Evolutionary conservation across 768 basidiomycete species (phyloP).

Genomic region (Pholiota conissans): DNA sequence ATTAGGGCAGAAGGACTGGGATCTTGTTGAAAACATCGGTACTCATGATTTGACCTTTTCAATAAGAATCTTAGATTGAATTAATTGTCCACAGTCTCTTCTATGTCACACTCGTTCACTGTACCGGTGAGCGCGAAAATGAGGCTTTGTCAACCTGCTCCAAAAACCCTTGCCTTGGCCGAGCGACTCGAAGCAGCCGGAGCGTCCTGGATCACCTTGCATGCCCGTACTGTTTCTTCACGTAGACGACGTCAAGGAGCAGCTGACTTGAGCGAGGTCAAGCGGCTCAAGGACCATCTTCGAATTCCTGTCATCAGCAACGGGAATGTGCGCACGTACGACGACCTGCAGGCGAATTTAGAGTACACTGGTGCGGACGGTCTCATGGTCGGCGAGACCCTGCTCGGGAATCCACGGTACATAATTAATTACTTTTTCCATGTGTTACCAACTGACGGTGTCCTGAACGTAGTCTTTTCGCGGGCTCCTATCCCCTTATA

Average conservation of each 20-base stretch:
- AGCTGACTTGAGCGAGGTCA: constrained; percentile 65
- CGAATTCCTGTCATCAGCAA: constrained; percentile 70
- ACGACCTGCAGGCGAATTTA: constrained; percentile 56
- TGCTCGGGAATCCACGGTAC: constrained; percentile 75
- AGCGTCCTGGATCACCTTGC: constrained; percentile 69
- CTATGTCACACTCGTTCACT: constrained; percentile 60
- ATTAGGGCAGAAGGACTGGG: constrained; percentile 74
- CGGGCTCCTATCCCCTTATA: constrained; percentile 38
- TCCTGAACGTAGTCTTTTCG: constrained; percentile 52
- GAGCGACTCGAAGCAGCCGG: constrained; percentile 62
- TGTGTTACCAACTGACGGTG: background rate
- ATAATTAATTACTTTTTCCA: constrained; percentile 12
- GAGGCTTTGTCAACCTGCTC: constrained; percentile 52
- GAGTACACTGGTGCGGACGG: constrained; percentile 65
- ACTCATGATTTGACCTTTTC: background rate
- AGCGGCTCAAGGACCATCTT: constrained; percentile 49
- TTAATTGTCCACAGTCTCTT: constrained; percentile 48
- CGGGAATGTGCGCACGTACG: constrained; percentile 68
- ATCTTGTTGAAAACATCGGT: constrained; percentile 66
- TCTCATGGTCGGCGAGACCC: constrained; percentile 79
- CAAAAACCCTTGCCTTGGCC: constrained; percentile 56
- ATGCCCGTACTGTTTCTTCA: constrained; percentile 72
- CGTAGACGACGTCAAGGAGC: constrained; percentile 70
- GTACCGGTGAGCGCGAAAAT: constrained; percentile 71
- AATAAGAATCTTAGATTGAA: background rate